phyloP scores from a whole-genome alignment of 169 alveolate genomes.

The Miamiensis avidus region DNA sequence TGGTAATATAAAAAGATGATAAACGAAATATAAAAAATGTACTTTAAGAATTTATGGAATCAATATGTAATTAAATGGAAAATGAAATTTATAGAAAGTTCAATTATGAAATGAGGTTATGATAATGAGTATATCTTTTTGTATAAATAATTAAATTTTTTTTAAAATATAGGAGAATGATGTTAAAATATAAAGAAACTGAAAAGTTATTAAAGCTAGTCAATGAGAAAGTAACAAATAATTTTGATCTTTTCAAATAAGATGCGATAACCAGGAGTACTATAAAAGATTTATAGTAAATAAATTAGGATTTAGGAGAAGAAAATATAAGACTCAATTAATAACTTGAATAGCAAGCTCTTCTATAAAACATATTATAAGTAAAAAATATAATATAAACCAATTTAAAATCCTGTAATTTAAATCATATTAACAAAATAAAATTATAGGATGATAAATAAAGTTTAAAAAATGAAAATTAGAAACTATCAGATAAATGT shows the following conservation, averaged over 20 bases:
- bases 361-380: not conserved
- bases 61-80: not conserved
- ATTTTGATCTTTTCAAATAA: not conserved
- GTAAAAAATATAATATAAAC: too few relatives aligned
- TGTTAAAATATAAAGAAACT: not conserved
- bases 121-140: too few relatives aligned
- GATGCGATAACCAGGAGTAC: not conserved
- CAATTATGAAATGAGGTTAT: not conserved
- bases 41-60: not conserved
- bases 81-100: not conserved
- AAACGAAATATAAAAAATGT: too few relatives aligned
- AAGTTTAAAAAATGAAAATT: not conserved
- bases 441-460: not conserved
- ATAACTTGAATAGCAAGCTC: not conserved
- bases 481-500: not conserved
- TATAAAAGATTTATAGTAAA: too few relatives aligned
- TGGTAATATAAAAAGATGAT: not conserved
- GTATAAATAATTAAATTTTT: too few relatives aligned
- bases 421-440: too few relatives aligned
- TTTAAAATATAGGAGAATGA: not conserved
- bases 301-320: not conserved
- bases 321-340: too few relatives aligned
- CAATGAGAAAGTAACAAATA: not conserved
- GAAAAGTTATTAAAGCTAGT: not conserved
- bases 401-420: too few relatives aligned